Base-by-base conservation (phyloP, 1,139 yeast species). In the Wickerhamiella pararugosa region DNA sequence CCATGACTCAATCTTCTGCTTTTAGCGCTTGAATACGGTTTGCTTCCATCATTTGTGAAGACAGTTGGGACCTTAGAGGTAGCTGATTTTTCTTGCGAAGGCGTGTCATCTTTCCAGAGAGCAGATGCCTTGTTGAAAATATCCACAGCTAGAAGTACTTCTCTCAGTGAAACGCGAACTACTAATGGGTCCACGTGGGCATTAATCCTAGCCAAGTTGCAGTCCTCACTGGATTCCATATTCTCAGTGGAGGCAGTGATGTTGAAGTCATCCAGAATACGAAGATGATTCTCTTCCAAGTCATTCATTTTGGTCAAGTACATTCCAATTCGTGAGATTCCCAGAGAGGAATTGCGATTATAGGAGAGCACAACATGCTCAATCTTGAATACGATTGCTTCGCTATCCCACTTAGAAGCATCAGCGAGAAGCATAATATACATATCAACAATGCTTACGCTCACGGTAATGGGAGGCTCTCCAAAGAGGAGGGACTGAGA, bases 211-310 rank as follows among this genome's bases (percentile, higher is more conserved):
- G 93, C 77, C 43, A 83, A 57, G 42, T 71, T 68, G 9, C 72
- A 71, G 0, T 72, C 69, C 0, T 66, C 58, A 1, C 76, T 71
- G 0, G 92, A 74, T 1, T 79, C 79, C 35, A 87, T 66, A 9
- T 73, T 67, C 54, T 87, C 96, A 47, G 81, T 65, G 0, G 84
- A 74, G 48, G 83, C 69, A 0, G 87, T 75, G 6, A 86, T 62
- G 1, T 94, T 79, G 59, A 90, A 90, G 54, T 90, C 96, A 58
- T 92, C 97, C 48, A 92, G 68, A 32, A 92, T 71, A 46, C 95
- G 66, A 42, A 87, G 65, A 39, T 77, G 68, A 43, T 70, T 69
- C 8, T 70, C 69, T 25, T 77, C 76, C 44, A 70, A 69, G 7
- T 72, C 61, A 50, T 79, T 71, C 94, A 92, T 87, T 26, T 66